phyloP scores from a whole-genome alignment of 306 rosid species.

The Acacia acuminata region DNA sequence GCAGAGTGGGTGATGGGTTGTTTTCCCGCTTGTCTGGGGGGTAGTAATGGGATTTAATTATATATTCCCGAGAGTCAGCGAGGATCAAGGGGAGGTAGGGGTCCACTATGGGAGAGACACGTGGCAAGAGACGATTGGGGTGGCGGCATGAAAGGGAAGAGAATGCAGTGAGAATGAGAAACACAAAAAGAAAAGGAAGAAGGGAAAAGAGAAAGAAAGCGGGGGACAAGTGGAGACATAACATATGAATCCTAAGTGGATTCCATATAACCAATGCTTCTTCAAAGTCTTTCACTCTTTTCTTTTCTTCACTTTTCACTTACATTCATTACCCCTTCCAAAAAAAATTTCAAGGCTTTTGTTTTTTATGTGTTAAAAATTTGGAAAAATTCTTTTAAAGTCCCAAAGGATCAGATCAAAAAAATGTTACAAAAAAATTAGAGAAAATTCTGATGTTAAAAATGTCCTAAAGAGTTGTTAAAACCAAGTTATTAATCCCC shows the following conservation, averaged over 20 bases:
- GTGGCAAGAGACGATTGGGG: constrained; percentile 37
- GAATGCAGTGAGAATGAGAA: constrained; percentile 37
- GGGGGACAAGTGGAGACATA: constrained; percentile 78
- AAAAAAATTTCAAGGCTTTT: background rate
- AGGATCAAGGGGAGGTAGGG: background rate
- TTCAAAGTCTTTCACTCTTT: background rate
- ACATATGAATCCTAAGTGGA: constrained; percentile 59
- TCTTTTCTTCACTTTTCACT: background rate
- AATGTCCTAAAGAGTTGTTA: too few relatives aligned
- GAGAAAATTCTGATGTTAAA: too few relatives aligned
- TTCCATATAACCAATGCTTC: constrained; percentile 35
- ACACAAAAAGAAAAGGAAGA: background rate
- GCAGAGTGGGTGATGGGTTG: background rate
- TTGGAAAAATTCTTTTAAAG: too few relatives aligned
- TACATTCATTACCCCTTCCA: background rate
- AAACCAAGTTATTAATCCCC: too few relatives aligned
- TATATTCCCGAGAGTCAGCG: background rate
- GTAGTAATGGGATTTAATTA: background rate
- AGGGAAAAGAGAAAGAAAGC: constrained; percentile 24
- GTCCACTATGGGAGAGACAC: background rate
- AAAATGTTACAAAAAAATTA: too few relatives aligned
- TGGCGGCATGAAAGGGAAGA: constrained; percentile 43
- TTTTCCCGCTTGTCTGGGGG: background rate
- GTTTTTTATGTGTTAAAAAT: too few relatives aligned
- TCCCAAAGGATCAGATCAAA: too few relatives aligned